Evolutionary conservation across 2,329 filamentous ascomycete species (phyloP), one percentile per base, ranked within the genome.

Genomic region (Paraphaeosphaeria sporulosa): DNA sequence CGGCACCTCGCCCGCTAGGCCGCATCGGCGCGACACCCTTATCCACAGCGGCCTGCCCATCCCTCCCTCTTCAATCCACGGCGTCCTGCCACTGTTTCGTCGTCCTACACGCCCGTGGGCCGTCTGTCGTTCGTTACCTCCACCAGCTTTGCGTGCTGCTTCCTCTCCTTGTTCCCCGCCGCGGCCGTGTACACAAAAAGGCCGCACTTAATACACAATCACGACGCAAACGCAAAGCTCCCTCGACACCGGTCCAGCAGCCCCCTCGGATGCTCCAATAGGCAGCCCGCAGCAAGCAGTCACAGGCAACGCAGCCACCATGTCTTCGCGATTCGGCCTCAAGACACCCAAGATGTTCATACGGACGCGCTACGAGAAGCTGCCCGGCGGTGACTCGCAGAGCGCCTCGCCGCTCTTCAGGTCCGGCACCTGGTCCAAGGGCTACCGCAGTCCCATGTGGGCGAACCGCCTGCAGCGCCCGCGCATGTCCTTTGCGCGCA

Each of bases 301-400:
- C 63, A 64, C 60, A 59, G 55, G 59, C 59, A 19, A 42, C 32
- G 63, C 61, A 57, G 46, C 66, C 59, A 63, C 64, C 69, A 76
- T 75, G 73, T 71, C 72, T 57, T 70, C 71, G 64, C 74, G 81
- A 64, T 78, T 78, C 65, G 73, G 77, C 61, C 68, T 80, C 64
- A 81, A 82, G 61, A 81, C 81, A 25, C 73, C 80, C 61, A 81
- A 81, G 63, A 71, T 82, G 64, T 76, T 82, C 65, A 73, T 78
- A 58, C 72, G 76, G 60, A 77, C 76, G 58, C 76, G 73, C 70
- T 83, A 83, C 72, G 80, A 83, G 66, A 78, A 78, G 69, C 66
- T 83, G 58, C 80, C 80, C 49, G 75, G 73, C 61, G 72, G 69
- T 62, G 79, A 81, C 59, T 78, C 74, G 70, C 76, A 79, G 70